Evolutionary conservation across 2,329 filamentous ascomycete species (phyloP), one percentile per base, ranked within the genome.

Genomic region (Leptographium lundbergii): DNA sequence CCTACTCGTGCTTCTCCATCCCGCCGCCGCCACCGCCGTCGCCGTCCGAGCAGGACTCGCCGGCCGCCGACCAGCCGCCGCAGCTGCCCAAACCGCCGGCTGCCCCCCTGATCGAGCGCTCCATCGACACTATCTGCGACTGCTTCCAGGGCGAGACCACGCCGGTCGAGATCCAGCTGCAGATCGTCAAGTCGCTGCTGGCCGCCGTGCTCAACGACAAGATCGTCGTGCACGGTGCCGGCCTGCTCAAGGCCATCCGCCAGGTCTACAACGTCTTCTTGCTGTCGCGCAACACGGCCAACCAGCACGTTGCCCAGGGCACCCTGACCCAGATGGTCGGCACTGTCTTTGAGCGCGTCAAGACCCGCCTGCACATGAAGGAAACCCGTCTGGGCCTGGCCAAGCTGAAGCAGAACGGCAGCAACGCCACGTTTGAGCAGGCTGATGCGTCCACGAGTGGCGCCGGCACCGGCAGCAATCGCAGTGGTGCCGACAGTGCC

Each of bases 191-290:
- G 75, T 97, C 94, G 2, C 78, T 99, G 61, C 77, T 99, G 61
- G 91, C 94, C 17, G 95, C 95, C 17, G 94, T 99, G 17, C 77
- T 99, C 64, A 97, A 97, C 69, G 94, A 99, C 76, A 99, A 97
- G 75, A 96, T 97, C 64, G 91, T 99, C 51, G 95, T 99, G 2
- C 94, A 99, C 71, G 94, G 94, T 61, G 92, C 94, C 45, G 95
- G 94, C 63, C 80, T 99, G 62, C 79, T 99, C 64, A 99, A 99
- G 76, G 92, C 94, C 58, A 91, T 99, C 64, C 88, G 94, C 66
- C 90, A 97, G 72, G 95, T 96, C 60, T 99, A 99, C 78, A 99
- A 99, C 75, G 95, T 99, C 66, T 99, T 99, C 72, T 79, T 99
- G 61, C 83, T 97, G 56, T 97, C 92, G 65, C 91, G 94, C 69